These are phyloP conservation scores for Blastocystis sp. DNA, from an alignment of 352 stramenopile species.

Conservation along the genomic window DNA sequence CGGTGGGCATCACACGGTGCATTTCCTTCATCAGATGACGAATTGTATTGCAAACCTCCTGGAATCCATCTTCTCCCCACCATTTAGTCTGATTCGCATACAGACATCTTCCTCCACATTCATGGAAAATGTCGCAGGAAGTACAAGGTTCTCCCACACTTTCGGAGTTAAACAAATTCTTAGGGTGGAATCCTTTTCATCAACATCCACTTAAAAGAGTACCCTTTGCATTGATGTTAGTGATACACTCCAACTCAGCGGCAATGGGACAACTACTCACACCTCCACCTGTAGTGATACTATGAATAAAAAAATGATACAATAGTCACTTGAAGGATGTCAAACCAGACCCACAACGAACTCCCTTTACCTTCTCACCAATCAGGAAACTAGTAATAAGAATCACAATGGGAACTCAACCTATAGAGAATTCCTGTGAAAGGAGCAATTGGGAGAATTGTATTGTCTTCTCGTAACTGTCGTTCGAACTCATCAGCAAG, in stretches of 20 bases:
- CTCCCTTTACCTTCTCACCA: conserved; percentile 63
- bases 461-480: conserved; percentile 64
- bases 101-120: conserved; percentile 66
- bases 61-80: conserved; percentile 67
- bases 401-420: neutral
- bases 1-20: conserved; percentile 65
- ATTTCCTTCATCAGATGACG: conserved; percentile 67
- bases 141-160: conserved; percentile 65
- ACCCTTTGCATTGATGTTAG: conserved; percentile 65
- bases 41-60: conserved; percentile 66
- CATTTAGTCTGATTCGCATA: conserved; percentile 69
- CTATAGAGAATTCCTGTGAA: conserved; percentile 66
- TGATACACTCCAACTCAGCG: conserved; percentile 65
- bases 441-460: conserved; percentile 65
- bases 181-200: conserved; percentile 64
- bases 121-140: conserved; percentile 66
- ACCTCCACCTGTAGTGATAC: conserved; percentile 65
- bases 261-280: conserved; percentile 67
- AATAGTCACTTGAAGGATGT: conserved; percentile 65
- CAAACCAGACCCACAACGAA: conserved; percentile 66
- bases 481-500: conserved; percentile 65
- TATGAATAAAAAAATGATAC: neutral
- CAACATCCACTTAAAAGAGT: neutral
- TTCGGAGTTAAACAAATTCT: conserved; percentile 65
- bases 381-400: conserved; percentile 57